Conservation (phyloP, 1,284 basidiomycete species). For the Veloboletus limbatus region DNA sequence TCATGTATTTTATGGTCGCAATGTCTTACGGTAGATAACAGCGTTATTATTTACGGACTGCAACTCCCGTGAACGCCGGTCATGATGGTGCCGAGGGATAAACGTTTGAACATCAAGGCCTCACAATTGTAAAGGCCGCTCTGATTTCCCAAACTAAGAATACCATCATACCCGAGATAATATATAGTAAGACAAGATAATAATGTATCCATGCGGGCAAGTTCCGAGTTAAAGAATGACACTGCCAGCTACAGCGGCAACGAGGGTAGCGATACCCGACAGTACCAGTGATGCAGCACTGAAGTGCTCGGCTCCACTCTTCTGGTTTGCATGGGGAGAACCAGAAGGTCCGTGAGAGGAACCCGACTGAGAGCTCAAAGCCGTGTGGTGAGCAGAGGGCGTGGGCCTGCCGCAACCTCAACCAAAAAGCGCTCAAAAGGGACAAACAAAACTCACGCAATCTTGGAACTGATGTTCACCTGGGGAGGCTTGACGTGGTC, state of each 20-base stretch:
- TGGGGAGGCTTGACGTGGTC: conserved; percentile 20
- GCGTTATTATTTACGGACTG: conserved; percentile 1
- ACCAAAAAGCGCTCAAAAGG: not conserved
- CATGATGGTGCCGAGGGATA: too few species aligned
- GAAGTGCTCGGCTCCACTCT: conserved; percentile 33
- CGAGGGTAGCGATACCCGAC: conserved; percentile 23
- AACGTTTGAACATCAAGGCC: too few species aligned
- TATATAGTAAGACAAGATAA: conserved; percentile 5
- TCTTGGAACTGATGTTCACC: conserved; percentile 5
- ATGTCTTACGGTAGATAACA: conserved; percentile 8
- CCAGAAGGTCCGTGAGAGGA: conserved; percentile 16
- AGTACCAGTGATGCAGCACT: conserved; percentile 22
- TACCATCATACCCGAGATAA: conserved; percentile 1
- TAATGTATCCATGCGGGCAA: conserved; percentile 9
- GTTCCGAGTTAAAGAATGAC: conserved; percentile 22
- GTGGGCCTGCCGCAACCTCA: conserved; percentile 9
- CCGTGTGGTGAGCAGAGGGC: not conserved
- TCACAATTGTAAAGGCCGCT: too few species aligned
- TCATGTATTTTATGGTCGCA: conserved; percentile 14
- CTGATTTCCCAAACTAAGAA: not conserved
- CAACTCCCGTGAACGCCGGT: too few species aligned
- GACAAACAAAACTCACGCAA: conserved; percentile 5
- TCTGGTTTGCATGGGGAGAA: conserved; percentile 33
- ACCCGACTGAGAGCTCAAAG: conserved; percentile 6
- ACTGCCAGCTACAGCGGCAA: conserved; percentile 24